phyloP scores from a whole-genome alignment of 176 grass and related monocot species.

The Cenchrus fungigraminus region DNA sequence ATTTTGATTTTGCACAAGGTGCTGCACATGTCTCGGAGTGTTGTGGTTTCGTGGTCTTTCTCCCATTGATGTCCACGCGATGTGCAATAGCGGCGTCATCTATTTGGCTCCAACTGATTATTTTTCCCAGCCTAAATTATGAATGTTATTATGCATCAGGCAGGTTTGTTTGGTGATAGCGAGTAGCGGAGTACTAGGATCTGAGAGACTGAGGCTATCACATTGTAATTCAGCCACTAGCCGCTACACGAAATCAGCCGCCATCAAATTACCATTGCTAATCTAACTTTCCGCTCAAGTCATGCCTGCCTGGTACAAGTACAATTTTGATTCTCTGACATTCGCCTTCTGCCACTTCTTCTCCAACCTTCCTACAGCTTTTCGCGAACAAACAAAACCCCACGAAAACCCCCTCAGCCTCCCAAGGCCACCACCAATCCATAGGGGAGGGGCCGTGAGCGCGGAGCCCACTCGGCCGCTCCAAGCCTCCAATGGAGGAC shows the following conservation, averaged over 20 bases:
- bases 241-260: too few species aligned
- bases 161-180: neutral
- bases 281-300: neutral
- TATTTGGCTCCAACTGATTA: neutral
- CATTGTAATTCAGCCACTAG: neutral
- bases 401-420: neutral
- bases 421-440: too few species aligned
- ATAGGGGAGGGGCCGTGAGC: too few species aligned
- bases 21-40: neutral
- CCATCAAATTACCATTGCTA: neutral
- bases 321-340: neutral
- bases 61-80: neutral
- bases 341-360: neutral
- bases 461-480: too few species aligned
- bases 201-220: too few species aligned
- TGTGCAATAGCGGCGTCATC: neutral
- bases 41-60: neutral
- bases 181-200: neutral
- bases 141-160: neutral
- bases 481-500: neutral
- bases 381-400: neutral
- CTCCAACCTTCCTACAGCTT: neutral
- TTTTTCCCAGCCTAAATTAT: neutral
- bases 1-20: neutral
- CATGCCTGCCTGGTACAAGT: neutral